A percentile compares a stretch with the other conserved stretches of the same genome.
These are phyloP conservation scores for Diplodia intermedia DNA, from an alignment of 2,329 filamentous ascomycete genomes.

Conservation along the genomic window DNA sequence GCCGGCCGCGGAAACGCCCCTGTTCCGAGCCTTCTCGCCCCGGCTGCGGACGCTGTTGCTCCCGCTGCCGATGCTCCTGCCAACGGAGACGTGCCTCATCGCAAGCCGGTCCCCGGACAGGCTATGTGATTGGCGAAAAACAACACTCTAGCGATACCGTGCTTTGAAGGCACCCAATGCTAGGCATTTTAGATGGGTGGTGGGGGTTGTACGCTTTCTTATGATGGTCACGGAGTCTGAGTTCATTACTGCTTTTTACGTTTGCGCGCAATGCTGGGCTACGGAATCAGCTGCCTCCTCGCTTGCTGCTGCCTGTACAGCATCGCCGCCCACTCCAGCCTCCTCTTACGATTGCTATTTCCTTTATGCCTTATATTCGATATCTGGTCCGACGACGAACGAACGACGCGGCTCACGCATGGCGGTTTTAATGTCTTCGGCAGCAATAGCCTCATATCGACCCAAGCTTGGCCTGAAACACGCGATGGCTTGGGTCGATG, in stretches of 20 bases:
- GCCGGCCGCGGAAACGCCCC: conserved; percentile 40
- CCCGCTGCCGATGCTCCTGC: conserved; percentile 31
- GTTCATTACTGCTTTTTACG: conserved; percentile 10
- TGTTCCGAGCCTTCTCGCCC: conserved; percentile 48
- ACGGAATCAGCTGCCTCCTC: conserved; percentile 14
- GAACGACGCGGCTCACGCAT: background rate
- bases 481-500: background rate
- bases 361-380: conserved; percentile 8
- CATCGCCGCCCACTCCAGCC: conserved; percentile 1
- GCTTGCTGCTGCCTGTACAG: conserved; percentile 20
- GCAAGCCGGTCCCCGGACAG: conserved; percentile 58
- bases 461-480: background rate
- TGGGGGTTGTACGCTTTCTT: conserved; percentile 26
- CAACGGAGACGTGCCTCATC: conserved; percentile 43
- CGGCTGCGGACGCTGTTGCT: background rate
- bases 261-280: conserved; percentile 10
- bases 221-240: conserved; percentile 28
- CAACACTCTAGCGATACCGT: conserved; percentile 1
- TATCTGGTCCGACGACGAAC: conserved; percentile 12
- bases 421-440: background rate
- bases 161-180: conserved; percentile 10
- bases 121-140: conserved; percentile 45
- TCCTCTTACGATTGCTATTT: background rate
- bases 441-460: background rate
- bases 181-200: conserved; percentile 13